Evolutionary conservation across 371 early-diverging fungal genomes (phyloP), one percentile per base, ranked within the genome.

Genomic region (Rhizopus microsporus): DNA sequence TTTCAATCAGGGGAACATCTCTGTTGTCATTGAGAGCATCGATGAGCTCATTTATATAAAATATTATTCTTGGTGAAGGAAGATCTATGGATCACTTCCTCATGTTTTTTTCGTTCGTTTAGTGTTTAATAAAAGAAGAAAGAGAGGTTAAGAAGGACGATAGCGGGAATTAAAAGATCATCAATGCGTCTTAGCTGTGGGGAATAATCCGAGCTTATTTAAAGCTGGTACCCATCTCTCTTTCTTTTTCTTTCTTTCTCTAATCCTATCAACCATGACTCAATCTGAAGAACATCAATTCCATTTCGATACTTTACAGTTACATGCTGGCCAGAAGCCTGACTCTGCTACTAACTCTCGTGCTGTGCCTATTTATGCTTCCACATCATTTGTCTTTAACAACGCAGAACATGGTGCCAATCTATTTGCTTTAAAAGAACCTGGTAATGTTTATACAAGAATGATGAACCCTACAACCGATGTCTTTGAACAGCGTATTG

Each of bases 301-400:
- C 29, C 82, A 66, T 59, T 93, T 94, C 67, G 94, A 95, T 58
- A 95, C 95, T 12, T 85, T 94, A 30, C 95, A 95, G 68, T 71
- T 95, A n/a, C 96, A 95, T 64, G 93, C 93, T 46, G 95, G 95
- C 16, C 92, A 93, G 50, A 57, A 30, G 0, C 72, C 73, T 54
- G 89, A 88, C 59, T 52, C 82, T 9, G 59, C 86, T 5, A 93
- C 92, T 54, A 83, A 88, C 42, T 82, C 95, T n/a, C 82, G 92
- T 7, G 96, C 95, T 4, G 86, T 88, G 0, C 96, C 96, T 17
- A 94, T 95, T 63, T 95, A 93, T 71, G 91, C 93, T 5, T 85
- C 92, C 5, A 74, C 91, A 13, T 91, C 91, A 10, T 95, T 69
- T 67, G 85, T 85, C 12, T 93, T 95, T 68, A 83, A 90, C 62